Percentiles rank a stretch among this genome's conserved stretches.
These are phyloP conservation scores for Gyrodon lividus DNA, from an alignment of 768 basidiomycete genomes.

Conservation along the genomic window DNA sequence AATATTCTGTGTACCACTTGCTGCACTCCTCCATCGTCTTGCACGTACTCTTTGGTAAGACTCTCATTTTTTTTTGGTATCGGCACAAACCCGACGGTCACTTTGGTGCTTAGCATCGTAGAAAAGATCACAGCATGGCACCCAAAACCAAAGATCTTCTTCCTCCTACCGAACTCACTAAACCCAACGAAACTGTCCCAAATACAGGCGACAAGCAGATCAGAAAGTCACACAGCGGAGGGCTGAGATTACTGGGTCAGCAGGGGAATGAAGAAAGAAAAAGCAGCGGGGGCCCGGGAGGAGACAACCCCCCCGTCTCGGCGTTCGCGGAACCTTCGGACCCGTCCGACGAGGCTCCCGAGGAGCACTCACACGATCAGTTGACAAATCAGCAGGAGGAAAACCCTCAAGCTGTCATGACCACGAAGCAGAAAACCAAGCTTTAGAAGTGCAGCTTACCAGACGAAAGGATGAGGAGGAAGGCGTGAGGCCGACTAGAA, in stretches of 20 bases:
- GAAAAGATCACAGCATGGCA: not conserved
- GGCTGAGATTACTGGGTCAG: not conserved
- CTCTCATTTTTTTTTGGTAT: no score
- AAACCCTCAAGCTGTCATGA: constrained; percentile 27
- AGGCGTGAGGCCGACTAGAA: not conserved
- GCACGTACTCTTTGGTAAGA: no score
- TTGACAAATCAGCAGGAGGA: constrained; percentile 28
- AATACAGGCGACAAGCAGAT: constrained; percentile 1
- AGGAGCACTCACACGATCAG: constrained; percentile 25
- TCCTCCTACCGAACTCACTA: not conserved
- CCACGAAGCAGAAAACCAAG: not conserved
- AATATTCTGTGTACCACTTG: no score
- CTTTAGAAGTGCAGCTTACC: not conserved
- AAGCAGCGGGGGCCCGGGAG: not conserved
- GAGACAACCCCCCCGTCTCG: not conserved
- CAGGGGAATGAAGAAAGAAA: not conserved
- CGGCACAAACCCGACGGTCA: no score
- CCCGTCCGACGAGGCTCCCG: constrained; percentile 32
- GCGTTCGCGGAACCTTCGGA: constrained; percentile 21
- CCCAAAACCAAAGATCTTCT: constrained; percentile 1
- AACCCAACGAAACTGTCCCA: not conserved
- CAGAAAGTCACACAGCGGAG: not conserved
- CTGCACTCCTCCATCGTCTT: no score
- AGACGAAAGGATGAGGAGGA: not conserved
- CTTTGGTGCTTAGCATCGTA: no score